Conservation (phyloP, 192 early-diverging fungal genomes). For the Chytriomyces confervae region DNA sequence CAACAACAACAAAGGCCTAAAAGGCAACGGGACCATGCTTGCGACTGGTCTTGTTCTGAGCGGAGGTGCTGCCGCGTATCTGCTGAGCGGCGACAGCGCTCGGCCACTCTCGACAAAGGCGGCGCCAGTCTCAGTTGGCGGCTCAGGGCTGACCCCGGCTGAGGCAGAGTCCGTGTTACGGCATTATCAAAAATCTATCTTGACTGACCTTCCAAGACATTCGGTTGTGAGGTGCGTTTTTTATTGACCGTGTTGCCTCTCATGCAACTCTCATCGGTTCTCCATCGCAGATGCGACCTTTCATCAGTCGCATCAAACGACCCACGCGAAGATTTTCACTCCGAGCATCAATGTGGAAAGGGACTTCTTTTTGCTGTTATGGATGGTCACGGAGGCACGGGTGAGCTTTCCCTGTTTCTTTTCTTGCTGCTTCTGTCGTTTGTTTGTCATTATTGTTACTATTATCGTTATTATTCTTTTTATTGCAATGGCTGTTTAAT, state of each 20-base stretch:
- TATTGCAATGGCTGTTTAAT: no score
- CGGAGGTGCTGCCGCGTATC: background rate
- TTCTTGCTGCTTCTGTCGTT: no score
- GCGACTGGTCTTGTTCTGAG: background rate
- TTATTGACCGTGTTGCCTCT: no score
- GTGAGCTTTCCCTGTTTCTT: no score
- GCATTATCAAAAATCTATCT: background rate
- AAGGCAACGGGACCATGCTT: background rate
- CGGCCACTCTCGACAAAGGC: background rate
- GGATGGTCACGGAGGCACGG: constrained; percentile 58
- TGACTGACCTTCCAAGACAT: background rate
- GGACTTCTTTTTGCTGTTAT: constrained; percentile 51
- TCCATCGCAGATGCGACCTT: constrained; percentile 27
- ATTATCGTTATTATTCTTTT: no score
- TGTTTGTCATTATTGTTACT: no score
- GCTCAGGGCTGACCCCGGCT: background rate
- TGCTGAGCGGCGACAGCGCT: background rate
- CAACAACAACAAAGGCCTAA: background rate
- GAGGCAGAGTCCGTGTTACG: constrained; percentile 20
- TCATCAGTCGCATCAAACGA: constrained; percentile 49
- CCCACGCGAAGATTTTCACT: constrained; percentile 51
- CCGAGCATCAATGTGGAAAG: constrained; percentile 32
- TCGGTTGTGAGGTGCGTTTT: background rate
- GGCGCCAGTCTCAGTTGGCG: constrained; percentile 11
- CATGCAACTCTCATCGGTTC: background rate